Base-by-base conservation (phyloP, 192 early-diverging fungal species). In the Chytriomyces sp. region DNA sequence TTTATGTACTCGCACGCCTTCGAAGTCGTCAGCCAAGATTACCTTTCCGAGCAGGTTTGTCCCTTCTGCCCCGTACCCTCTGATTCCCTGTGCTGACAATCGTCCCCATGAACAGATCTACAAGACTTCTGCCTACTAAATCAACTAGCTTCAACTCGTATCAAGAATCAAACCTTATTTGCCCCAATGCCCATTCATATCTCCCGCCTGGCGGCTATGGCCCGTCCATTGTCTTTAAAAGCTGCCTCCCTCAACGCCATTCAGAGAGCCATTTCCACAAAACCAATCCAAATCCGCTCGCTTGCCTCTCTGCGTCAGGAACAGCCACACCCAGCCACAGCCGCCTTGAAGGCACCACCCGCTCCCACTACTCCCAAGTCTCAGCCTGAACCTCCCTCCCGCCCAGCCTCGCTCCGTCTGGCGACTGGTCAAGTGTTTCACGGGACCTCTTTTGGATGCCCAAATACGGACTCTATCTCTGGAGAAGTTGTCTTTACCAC, bases 401-500 rank as follows among this genome's bases (percentile, higher is more conserved):
- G 84, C 26, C 88, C 91, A 28, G 93, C 92, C 59, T 79, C 87
- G 0, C 87, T 98, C 70, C 92, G 91, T 80, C 83, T 98, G 61
- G 88, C 91, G 69, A 82, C 93, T 5, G 95, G 95, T 68, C 87
- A 94, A 82, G 82, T 89, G 13, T 98, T 97, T 72, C 85, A 88
- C 6, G 95, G 94, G 48, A 89, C 87, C 5, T 96, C 94, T 5
- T 98, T 97, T 79, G 97, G 97, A 60, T 93, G 94, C 0, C 80
- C 92, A 9, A 43, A 82, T 20, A 64, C 61, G 9, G 76, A 80
- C 7, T 80, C 87, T 11, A 87, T 95, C 66, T 79, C 84, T 35
- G 97, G 97, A 79, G 97, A 98, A 82, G 92, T 94, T 16, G 97
- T 98, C 20, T 98, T 98, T 78, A 97, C 97, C 44, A 97, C 96